A percentile compares a stretch with the other conserved stretches of the same genome.
Conservation (phyloP, 345 rosid species). For the Aurinia saxatilis region DNA sequence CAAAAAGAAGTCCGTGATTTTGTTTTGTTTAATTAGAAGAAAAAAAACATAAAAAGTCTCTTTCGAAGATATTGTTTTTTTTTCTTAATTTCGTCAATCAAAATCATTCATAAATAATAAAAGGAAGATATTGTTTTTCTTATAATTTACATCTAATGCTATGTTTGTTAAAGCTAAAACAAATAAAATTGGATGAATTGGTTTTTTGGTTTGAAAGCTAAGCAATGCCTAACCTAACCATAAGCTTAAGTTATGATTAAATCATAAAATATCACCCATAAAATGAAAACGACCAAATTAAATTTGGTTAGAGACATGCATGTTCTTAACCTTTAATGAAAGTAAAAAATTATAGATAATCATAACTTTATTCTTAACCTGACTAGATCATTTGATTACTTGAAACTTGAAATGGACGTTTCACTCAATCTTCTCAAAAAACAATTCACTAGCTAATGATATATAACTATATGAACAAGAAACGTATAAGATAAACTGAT, state of each 20-base stretch:
- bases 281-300: constrained; percentile 3
- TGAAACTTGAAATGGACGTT: too few species aligned
- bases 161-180: constrained; percentile 11
- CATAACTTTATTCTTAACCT: neutral
- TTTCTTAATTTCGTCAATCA: neutral
- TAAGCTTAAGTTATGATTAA: constrained; percentile 6
- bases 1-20: neutral
- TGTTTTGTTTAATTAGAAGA: too few species aligned
- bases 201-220: constrained; percentile 13
- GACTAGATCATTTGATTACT: neutral
- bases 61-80: neutral
- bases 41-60: too few species aligned
- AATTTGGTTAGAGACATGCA: constrained; percentile 10
- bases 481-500: too few species aligned
- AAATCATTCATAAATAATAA: neutral
- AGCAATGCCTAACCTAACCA: constrained; percentile 10
- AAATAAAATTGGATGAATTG: neutral
- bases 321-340: constrained; percentile 3
- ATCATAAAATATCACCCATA: constrained; percentile 1
- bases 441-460: neutral
- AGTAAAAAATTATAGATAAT: neutral
- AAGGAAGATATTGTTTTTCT: neutral
- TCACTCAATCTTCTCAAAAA: too few species aligned
- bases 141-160: neutral
- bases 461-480: too few species aligned